Percentiles rank a stretch among this genome's conserved stretches.
phyloP scores from a whole-genome alignment of 768 basidiomycete genomes.

The Hydnum rufescens region DNA sequence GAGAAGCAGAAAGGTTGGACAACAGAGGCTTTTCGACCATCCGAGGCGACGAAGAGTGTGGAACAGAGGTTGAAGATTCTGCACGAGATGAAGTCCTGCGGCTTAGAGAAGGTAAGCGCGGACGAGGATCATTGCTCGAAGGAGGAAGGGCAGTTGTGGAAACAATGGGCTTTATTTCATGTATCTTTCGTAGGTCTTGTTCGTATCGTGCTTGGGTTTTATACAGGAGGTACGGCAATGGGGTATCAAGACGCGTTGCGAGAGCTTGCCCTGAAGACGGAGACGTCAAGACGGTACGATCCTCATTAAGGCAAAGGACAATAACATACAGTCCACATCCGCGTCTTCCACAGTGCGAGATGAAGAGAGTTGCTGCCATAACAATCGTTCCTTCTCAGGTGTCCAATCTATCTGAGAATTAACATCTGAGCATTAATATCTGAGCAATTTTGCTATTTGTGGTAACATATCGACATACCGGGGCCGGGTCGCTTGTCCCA shows the following conservation, averaged over 20 bases:
- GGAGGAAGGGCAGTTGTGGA: background rate
- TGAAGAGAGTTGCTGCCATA: constrained; percentile 75
- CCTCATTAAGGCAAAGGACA: background rate
- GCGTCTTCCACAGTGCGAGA: constrained; percentile 53
- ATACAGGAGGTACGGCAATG: constrained; percentile 68
- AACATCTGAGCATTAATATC: background rate
- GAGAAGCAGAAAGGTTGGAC: background rate
- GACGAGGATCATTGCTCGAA: background rate
- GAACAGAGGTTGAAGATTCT: background rate
- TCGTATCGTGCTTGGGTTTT: constrained; percentile 70
- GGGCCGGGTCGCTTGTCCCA: constrained; percentile 37
- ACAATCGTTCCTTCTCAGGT: constrained; percentile 58
- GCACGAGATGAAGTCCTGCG: background rate
- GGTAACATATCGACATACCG: constrained; percentile 4
- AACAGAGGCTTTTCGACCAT: background rate
- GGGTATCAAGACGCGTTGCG: constrained; percentile 58
- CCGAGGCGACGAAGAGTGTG: background rate
- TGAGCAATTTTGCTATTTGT: background rate
- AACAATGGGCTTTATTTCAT: background rate
- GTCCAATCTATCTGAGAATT: constrained; percentile 60
- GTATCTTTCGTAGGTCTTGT: constrained; percentile 50
- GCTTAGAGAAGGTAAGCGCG: background rate
- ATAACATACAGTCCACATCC: constrained; percentile 55
- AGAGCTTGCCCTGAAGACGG: constrained; percentile 55
- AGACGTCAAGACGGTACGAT: background rate